Evolutionary conservation across 1,284 basidiomycete genomes (phyloP).

Genomic region (Sanguinoderma infundibulare): DNA sequence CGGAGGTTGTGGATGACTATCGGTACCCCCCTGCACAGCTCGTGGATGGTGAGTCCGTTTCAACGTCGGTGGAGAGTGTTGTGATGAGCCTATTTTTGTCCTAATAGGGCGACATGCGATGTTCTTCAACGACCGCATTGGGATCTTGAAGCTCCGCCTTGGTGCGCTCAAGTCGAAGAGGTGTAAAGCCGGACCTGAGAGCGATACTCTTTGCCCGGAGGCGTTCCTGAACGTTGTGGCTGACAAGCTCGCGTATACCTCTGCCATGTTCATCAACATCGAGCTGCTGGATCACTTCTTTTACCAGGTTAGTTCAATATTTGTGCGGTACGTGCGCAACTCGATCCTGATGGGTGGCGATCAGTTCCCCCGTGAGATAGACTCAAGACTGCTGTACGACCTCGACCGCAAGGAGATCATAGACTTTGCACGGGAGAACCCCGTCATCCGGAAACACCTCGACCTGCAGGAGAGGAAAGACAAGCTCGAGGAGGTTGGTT

Average conservation of each 20-base stretch:
- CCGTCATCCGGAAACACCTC: slow-evolving; percentile 83
- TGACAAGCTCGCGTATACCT: slow-evolving; percentile 95
- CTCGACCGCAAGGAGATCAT: slow-evolving; percentile 86
- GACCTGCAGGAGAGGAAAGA: slow-evolving; percentile 97
- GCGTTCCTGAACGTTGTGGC: slow-evolving; percentile 96
- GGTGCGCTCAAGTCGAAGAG: slow-evolving; percentile 86
- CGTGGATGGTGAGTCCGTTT: slow-evolving; percentile 72
- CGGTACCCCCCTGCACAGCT: slow-evolving; percentile 91
- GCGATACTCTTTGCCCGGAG: slow-evolving; percentile 92
- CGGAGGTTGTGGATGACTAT: slow-evolving; percentile 48
- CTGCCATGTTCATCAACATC: slow-evolving; percentile 98
- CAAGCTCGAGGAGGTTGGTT: slow-evolving; percentile 89
- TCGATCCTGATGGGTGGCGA: slow-evolving; percentile 4
- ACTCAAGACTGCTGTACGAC: slow-evolving; percentile 92
- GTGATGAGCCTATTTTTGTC: not conserved
- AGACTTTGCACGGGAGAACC: slow-evolving; percentile 95
- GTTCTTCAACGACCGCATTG: slow-evolving; percentile 82
- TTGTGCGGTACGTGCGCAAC: not conserved
- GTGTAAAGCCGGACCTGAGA: slow-evolving; percentile 87
- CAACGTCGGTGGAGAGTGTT: not conserved
- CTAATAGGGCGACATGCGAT: slow-evolving; percentile 87
- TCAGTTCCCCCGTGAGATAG: slow-evolving; percentile 98
- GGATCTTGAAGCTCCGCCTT: slow-evolving; percentile 85
- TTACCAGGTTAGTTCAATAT: slow-evolving; percentile 70
- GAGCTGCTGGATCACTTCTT: slow-evolving; percentile 98